These are phyloP conservation scores for Conticribra weissflogii DNA, from an alignment of 108 stramenopile genomes.

Conservation along the genomic window DNA sequence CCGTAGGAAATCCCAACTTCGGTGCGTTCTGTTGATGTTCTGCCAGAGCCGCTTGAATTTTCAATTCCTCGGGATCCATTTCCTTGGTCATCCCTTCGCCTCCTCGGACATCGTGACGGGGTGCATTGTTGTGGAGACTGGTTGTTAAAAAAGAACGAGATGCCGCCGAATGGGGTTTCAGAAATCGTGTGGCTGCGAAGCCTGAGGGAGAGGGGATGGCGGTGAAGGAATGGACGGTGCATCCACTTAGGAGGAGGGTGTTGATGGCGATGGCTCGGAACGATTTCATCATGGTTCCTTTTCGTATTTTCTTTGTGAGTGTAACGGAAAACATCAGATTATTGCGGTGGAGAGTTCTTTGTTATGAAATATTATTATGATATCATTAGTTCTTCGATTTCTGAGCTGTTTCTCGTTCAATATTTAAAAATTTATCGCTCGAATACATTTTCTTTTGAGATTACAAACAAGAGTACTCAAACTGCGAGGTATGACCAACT, in stretches of 20 bases:
- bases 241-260: background rate
- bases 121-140: conserved; percentile 3
- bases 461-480: no score
- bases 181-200: no score
- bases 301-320: no score
- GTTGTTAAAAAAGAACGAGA: background rate
- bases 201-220: background rate
- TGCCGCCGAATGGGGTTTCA: no score
- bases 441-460: no score
- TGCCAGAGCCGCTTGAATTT: conserved; percentile 49
- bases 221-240: conserved; percentile 7
- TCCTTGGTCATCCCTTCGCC: conserved; percentile 27
- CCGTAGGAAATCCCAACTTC: conserved; percentile 67
- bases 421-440: no score
- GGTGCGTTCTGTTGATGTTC: conserved; percentile 78
- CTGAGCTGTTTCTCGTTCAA: no score
- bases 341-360: no score
- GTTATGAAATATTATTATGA: no score
- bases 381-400: no score
- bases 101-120: conserved; percentile 49
- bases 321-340: no score
- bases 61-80: conserved; percentile 62
- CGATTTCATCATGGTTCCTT: conserved; percentile 1
- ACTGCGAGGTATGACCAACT: no score
- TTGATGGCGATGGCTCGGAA: background rate